These are phyloP conservation scores for Diaporthe sp. DNA, from an alignment of 2,329 filamentous ascomycete species.

Conservation along the genomic window DNA sequence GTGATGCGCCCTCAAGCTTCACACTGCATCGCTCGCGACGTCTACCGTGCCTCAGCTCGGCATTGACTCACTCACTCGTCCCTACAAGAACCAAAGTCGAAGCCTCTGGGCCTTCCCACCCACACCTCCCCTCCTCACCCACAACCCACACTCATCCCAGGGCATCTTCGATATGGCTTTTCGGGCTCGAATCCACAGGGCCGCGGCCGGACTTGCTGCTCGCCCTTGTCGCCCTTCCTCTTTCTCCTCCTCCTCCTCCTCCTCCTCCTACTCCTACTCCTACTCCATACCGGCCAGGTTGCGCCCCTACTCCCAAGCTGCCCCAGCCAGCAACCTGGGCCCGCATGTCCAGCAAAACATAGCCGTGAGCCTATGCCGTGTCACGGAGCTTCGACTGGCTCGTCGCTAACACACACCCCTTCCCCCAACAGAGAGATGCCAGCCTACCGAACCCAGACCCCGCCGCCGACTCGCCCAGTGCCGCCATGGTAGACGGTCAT, in stretches of 20 bases:
- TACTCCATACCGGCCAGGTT: constrained; percentile 20
- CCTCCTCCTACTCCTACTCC: background rate
- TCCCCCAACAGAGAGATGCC: constrained; percentile 43
- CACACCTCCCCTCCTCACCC: background rate
- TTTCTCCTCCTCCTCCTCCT: background rate
- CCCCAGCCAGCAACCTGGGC: constrained; percentile 48
- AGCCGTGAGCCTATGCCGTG: constrained; percentile 42
- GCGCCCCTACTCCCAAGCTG: constrained; percentile 47
- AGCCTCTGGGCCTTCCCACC: background rate
- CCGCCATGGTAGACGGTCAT: constrained; percentile 78
- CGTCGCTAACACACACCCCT: constrained; percentile 26
- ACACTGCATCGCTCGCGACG: background rate
- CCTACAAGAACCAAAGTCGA: background rate
- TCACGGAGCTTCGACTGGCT: background rate
- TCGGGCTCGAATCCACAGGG: constrained; percentile 29
- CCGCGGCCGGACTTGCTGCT: constrained; percentile 31
- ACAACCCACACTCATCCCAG: background rate
- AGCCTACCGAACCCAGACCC: constrained; percentile 76
- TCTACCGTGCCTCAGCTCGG: background rate
- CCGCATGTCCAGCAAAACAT: constrained; percentile 47
- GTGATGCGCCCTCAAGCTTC: constrained; percentile 10
- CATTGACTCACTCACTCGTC: background rate
- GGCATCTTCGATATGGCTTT: constrained; percentile 31
- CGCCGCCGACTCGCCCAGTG: constrained; percentile 76
- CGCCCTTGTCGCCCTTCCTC: constrained; percentile 25